Percentiles rank a stretch among this genome's conserved stretches.
Conservation (phyloP, 2,329 filamentous ascomycete genomes). For the Leptodontidium sp. region DNA sequence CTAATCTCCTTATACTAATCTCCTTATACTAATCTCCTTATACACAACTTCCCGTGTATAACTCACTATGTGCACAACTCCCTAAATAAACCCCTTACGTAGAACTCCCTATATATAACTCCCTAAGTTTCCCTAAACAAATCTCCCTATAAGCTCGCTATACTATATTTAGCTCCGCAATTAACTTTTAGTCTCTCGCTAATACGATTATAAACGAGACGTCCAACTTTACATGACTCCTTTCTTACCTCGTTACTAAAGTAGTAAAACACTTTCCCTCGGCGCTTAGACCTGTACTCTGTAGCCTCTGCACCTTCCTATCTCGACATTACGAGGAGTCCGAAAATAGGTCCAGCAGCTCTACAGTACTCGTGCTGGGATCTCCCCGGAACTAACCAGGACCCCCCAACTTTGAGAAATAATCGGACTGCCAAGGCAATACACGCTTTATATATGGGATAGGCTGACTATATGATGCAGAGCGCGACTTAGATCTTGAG, state of each 20-base stretch:
- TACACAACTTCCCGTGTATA: background rate
- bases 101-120: background rate
- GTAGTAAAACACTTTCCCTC: background rate
- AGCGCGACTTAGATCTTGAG: background rate
- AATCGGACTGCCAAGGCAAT: background rate
- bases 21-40: background rate
- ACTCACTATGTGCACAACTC: background rate
- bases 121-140: background rate
- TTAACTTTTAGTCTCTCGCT: background rate
- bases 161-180: background rate
- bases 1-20: background rate
- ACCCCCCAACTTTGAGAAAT: background rate
- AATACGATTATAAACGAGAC: background rate
- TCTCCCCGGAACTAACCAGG: no score
- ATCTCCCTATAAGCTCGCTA: background rate
- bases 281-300: background rate
- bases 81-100: no score
- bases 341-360: background rate
- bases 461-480: background rate
- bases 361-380: background rate
- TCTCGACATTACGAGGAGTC: no score
- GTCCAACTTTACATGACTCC: background rate
- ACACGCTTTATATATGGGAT: no score
- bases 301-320: no score
- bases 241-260: background rate